A percentile compares a stretch with the other conserved stretches of the same genome.
These are phyloP conservation scores for Hypoxylon subgilvum DNA, from an alignment of 495 filamentous ascomycete species.

Conservation along the genomic window DNA sequence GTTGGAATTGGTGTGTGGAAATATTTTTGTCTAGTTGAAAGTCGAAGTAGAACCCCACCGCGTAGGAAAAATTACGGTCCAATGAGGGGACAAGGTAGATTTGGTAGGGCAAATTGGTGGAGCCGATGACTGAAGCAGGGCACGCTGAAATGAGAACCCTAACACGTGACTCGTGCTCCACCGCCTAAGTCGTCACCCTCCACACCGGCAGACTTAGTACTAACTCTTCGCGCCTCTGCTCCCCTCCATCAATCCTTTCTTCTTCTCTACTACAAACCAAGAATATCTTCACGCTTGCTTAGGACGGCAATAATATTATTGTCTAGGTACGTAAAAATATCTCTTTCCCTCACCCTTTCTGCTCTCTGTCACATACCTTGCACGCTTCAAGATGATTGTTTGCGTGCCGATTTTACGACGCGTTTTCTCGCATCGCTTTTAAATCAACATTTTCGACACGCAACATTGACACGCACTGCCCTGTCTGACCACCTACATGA, in stretches of 20 bases:
- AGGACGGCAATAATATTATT: constrained; percentile 60
- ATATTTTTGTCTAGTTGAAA: constrained; percentile 7
- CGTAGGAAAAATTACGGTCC: not conserved
- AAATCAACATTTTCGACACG: too few species aligned
- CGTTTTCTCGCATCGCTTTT: not conserved
- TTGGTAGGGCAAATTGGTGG: not conserved
- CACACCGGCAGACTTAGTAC: too few species aligned
- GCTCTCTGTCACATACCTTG: not conserved
- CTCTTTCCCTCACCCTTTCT: constrained; percentile 6
- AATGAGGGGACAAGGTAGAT: constrained; percentile 5
- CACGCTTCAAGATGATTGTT: constrained; percentile 33
- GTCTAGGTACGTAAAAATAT: constrained; percentile 63
- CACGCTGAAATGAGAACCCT: constrained; percentile 26
- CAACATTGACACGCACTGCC: too few species aligned
- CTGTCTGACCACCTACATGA: too few species aligned
- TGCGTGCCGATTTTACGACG: not conserved
- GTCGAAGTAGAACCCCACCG: constrained; percentile 9
- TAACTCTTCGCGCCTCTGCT: constrained; percentile 17
- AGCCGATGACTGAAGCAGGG: constrained; percentile 14
- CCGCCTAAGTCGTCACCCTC: too few species aligned
- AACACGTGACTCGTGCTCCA: constrained; percentile 33
- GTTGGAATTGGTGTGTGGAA: constrained; percentile 26
- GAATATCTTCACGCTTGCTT: constrained; percentile 59
- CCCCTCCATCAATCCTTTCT: constrained; percentile 18
- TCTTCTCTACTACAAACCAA: constrained; percentile 30